Conservation (phyloP, 176 grass and related monocot species). For the Oryza punctata region DNA sequence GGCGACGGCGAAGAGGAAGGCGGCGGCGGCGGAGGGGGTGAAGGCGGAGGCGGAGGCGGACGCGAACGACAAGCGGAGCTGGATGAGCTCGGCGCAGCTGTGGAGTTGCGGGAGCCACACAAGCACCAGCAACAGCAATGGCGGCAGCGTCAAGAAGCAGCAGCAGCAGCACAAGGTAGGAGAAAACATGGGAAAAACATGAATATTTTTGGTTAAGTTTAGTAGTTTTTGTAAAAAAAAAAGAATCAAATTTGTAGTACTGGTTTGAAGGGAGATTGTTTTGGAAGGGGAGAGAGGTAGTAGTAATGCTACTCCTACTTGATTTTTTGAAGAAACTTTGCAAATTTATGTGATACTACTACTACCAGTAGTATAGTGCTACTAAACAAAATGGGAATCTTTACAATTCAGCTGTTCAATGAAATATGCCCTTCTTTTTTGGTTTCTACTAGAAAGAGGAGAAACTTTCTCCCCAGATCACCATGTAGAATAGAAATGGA, state of each 20-base stretch:
- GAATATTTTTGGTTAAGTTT: neutral
- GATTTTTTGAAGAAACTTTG: neutral
- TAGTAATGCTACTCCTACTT: neutral
- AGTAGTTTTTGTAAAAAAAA: neutral
- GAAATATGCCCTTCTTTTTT: neutral
- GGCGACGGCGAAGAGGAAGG: slow-evolving; percentile 40
- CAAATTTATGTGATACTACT: neutral
- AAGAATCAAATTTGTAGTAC: neutral
- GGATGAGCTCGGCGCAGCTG: slow-evolving; percentile 96
- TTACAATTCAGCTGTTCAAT: neutral
- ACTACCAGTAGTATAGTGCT: no score
- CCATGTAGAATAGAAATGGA: neutral
- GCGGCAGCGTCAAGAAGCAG: slow-evolving; percentile 17
- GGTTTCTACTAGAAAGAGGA: neutral
- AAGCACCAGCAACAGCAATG: slow-evolving; percentile 33
- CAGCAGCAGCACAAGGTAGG: slow-evolving; percentile 43
- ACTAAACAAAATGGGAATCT: neutral
- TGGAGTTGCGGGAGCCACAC: slow-evolving; percentile 61
- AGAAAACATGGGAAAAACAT: neutral
- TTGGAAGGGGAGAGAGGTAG: neutral
- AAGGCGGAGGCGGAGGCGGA: slow-evolving; percentile 43
- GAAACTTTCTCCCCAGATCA: neutral
- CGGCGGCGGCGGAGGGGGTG: neutral
- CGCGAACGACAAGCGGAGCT: slow-evolving; percentile 72
- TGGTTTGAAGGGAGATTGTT: neutral